Percentiles rank a stretch among this genome's conserved stretches.
Conservation (phyloP, 768 basidiomycete species). For the Mycena indigotica region DNA sequence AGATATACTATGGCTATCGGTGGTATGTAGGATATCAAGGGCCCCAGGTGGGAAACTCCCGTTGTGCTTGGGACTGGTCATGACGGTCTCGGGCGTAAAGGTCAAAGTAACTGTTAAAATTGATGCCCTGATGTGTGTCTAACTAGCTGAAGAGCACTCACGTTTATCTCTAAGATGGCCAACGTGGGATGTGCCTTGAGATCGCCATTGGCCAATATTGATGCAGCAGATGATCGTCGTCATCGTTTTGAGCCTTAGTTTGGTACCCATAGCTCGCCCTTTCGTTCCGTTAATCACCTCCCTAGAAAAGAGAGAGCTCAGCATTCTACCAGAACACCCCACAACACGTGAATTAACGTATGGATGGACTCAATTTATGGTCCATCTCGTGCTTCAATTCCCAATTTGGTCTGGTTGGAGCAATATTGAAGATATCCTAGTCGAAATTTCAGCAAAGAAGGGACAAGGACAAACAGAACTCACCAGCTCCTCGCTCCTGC, state of each 20-base stretch:
- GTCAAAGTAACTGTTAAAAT: conserved; percentile 4
- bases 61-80: conserved; percentile 25
- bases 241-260: conserved; percentile 54
- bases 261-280: conserved; percentile 86
- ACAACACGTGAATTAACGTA: conserved; percentile 85
- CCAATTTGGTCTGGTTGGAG: conserved; percentile 96
- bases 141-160: too few species aligned
- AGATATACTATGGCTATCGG: conserved; percentile 62
- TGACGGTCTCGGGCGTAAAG: conserved; percentile 29
- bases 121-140: too few species aligned
- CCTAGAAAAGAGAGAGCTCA: conserved; percentile 47
- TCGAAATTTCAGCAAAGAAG: too few species aligned
- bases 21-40: conserved; percentile 72
- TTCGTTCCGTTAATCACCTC: conserved; percentile 76
- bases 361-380: conserved; percentile 88
- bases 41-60: conserved; percentile 41
- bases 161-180: too few species aligned
- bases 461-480: too few species aligned
- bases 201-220: too few species aligned
- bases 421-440: conserved; percentile 97
- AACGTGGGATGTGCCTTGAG: too few species aligned
- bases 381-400: conserved; percentile 94
- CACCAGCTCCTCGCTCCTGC: conserved; percentile 83
- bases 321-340: not conserved
- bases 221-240: too few species aligned